Evolutionary conservation across 176 grass and related monocot species (phyloP), one percentile per base, ranked within the genome.

Genomic region (Chloris gayana): DNA sequence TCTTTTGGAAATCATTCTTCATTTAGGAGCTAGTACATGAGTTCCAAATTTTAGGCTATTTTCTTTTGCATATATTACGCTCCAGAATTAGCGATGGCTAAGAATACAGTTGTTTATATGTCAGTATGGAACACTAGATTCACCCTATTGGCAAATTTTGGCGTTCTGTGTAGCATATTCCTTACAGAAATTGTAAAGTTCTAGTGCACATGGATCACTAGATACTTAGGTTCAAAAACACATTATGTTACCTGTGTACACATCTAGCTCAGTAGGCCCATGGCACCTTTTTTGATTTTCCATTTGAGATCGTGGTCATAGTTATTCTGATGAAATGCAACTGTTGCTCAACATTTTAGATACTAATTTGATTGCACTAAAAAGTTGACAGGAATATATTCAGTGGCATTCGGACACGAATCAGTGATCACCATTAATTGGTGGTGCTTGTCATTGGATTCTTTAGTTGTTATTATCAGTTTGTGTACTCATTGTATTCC

Each of bases 371-470:
- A 19, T 42, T 72, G 26, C 29, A 69, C 30, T 21, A 50, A 61
- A 88, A 53, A 9, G 39, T 74, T 13, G 65, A 30, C 31, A 31
- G 31, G 80, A 83, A 62, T 68, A 64, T 84, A 64, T 80, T 84
- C 71, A 30, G 9, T 44, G 34, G 11, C 39, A 29, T 70, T 46
- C 26, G 61, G 61, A 70, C 59, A 59, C 25, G 18, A 84, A 69
- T 51, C 70, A 62, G 31, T 60, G 30, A 44, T 69, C 70, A 84
- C 53, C 30, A 9, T 49, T n/a, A 24, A 10, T 56, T 57, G 18
- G 64, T 44, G 54, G 27, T 18, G 7, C 44, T 63, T 70, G 53
- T 73, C 26, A 69, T 69, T 58, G 22, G 6, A 33, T 84, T 75
- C 9, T 74, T 22, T 50, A 2, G 42, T 83, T 29, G 9, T 72